Base-by-base conservation (phyloP, 495 filamentous ascomycete genomes). In the Recurvomyces mirabilis region DNA sequence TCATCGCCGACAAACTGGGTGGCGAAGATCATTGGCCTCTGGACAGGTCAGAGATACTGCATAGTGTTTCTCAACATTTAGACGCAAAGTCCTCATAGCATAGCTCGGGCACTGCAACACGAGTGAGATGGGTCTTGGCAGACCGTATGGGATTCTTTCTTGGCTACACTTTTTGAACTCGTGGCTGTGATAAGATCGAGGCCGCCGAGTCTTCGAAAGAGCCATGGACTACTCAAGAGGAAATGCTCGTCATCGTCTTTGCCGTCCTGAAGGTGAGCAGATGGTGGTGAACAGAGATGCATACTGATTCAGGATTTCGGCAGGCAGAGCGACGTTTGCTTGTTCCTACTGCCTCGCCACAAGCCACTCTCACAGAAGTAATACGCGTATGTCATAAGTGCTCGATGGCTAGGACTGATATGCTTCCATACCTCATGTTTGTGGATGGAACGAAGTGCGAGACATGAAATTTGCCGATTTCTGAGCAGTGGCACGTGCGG, bases 151-250 rank as follows among this genome's bases (percentile, higher is more conserved):
- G 51, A 28, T 21, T 56, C 33, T 21, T 1, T 53, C 31, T 56
- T 30, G 54, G 49, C 50, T 43, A 36, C 49, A 47, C n/a, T n/a
- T 10, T 34, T 56, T 56, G 54, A 56, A 56, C 54, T 56, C 50
- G 43, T 52, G 55, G 41, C 47, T 51, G 43, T 55, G 31, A 25
- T 14, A 22, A 31, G 25, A 22, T 48, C 47, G 38, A 41, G 52
- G 49, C 34, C 52, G 30, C 45, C 47, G 42, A 55, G 55, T 58
- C 55, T 58, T 58, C 55, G 55, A 58, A 53, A 58, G 55, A 37
- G 55, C 55, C 55, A 46, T 46, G 15, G 25, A 11, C 19, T 22
- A 32, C 22, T 19, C 4, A 19, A 6, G 28, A 9, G 22, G 26
- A 28, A 5, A 12, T 5, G 39, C n/a, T 42, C 21, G 39, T 12